Evolutionary conservation across 257 asterid species (phyloP).

Genomic region (Ilex aquifolium): DNA sequence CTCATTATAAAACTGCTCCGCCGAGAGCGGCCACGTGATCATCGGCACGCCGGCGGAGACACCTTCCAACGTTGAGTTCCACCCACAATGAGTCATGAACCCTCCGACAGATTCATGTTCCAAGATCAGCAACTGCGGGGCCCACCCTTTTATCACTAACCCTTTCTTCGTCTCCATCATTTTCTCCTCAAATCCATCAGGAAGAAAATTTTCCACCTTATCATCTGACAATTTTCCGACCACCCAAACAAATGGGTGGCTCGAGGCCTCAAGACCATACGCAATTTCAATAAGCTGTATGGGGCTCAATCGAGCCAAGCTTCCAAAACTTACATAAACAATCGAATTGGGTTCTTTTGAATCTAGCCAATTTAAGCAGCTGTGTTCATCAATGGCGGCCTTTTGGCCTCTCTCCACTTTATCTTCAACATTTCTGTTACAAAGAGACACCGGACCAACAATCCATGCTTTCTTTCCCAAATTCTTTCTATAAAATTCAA

Average conservation of each 20-base stretch:
- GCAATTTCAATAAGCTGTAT: conserved; percentile 9
- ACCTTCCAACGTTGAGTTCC: no score
- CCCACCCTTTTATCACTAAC: no score
- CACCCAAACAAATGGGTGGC: not conserved
- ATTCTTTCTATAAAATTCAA: conserved; percentile 18
- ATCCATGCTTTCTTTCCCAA: conserved; percentile 40
- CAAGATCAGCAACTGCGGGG: no score
- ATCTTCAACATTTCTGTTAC: conserved; percentile 9
- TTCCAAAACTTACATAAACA: conserved; percentile 13
- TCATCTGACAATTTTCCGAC: no score
- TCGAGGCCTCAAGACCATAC: conserved; percentile 14
- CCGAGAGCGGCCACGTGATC: conserved; percentile 44
- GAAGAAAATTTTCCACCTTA: no score
- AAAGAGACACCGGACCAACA: conserved; percentile 33
- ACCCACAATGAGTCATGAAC: no score
- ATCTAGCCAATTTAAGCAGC: conserved; percentile 18
- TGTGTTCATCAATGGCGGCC: not conserved
- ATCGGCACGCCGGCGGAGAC: conserved; percentile 23
- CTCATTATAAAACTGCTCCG: conserved; percentile 42
- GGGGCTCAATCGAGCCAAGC: conserved; percentile 6
- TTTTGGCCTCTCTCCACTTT: conserved; percentile 8
- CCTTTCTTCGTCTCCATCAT: not conserved
- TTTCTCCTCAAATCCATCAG: conserved; percentile 12
- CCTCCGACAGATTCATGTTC: no score
- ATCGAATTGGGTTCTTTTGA: conserved; percentile 7